phyloP scores from a whole-genome alignment of 1,284 basidiomycete genomes.

The Cystobasidium slooffiae region DNA sequence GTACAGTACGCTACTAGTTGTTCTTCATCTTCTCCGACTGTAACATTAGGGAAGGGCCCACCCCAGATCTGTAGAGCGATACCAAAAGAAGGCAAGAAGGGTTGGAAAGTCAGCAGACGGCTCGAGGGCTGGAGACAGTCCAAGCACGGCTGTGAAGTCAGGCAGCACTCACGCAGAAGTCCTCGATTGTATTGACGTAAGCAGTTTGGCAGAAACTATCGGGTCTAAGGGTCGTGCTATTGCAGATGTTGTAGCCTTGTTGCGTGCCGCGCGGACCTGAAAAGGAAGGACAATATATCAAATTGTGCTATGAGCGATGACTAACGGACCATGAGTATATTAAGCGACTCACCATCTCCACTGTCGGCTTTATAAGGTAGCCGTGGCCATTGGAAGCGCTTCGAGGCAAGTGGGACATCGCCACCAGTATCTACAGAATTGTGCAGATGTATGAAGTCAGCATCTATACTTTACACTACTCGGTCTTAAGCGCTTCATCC shows the following conservation, averaged over 20 bases:
- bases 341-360: constrained; percentile 42
- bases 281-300: background rate
- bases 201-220: constrained; percentile 68
- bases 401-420: constrained; percentile 45
- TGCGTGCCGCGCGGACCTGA: constrained; percentile 40
- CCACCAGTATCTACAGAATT: constrained; percentile 29
- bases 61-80: constrained; percentile 40
- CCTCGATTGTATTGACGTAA: constrained; percentile 51
- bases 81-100: background rate
- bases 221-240: constrained; percentile 68
- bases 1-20: constrained; percentile 50
- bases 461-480: background rate
- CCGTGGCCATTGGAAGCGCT: constrained; percentile 47
- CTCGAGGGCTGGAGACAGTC: too few relatives aligned
- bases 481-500: background rate
- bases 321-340: too few relatives aligned
- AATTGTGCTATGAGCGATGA: too few relatives aligned
- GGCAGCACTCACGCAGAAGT: constrained; percentile 42
- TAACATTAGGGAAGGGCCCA: constrained; percentile 42
- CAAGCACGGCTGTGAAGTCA: too few relatives aligned
- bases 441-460: too few relatives aligned
- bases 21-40: constrained; percentile 47
- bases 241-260: constrained; percentile 60
- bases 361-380: constrained; percentile 48
- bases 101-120: too few relatives aligned